A percentile compares a stretch with the other conserved stretches of the same genome.
Conservation (phyloP, 140 eudicot genomes). For the Anethum foeniculum region DNA sequence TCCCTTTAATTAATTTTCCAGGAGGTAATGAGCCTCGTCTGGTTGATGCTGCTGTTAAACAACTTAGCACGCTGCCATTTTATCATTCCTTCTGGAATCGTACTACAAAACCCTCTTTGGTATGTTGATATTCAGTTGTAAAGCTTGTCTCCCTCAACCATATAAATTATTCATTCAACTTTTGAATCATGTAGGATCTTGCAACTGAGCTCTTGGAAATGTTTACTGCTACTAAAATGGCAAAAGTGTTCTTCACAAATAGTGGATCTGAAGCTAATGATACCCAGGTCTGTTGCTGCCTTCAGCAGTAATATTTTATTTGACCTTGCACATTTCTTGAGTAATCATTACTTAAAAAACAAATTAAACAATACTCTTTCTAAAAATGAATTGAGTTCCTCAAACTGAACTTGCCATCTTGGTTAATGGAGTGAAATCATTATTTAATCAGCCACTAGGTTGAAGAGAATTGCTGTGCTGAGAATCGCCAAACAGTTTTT, state of each 20-base stretch:
- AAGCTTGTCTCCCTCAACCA: background rate
- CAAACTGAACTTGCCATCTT: background rate
- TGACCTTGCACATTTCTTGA: background rate
- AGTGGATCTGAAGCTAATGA: conserved; percentile 99
- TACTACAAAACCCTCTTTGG: conserved; percentile 88
- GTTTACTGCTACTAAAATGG: conserved; percentile 76
- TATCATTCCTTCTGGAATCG: conserved; percentile 98
- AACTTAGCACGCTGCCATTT: conserved; percentile 75
- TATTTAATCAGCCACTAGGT: background rate
- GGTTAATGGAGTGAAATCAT: background rate
- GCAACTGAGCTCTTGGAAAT: conserved; percentile 67
- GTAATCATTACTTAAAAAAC: background rate
- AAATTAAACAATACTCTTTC: background rate
- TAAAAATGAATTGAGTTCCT: background rate
- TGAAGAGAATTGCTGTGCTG: background rate
- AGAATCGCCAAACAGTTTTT: no score
- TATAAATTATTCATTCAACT: background rate
- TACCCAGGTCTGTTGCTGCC: conserved; percentile 53
- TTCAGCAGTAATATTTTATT: background rate
- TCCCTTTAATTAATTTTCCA: conserved; percentile 25
- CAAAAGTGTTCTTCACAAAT: conserved; percentile 75
- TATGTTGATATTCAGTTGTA: conserved; percentile 18
- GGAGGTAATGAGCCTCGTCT: conserved; percentile 96
- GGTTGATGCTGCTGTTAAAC: conserved; percentile 73
- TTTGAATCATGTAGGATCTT: conserved; percentile 54